Evolutionary conservation across 208 protist genomes (phyloP).

Genomic region (Phytomonas francai): DNA sequence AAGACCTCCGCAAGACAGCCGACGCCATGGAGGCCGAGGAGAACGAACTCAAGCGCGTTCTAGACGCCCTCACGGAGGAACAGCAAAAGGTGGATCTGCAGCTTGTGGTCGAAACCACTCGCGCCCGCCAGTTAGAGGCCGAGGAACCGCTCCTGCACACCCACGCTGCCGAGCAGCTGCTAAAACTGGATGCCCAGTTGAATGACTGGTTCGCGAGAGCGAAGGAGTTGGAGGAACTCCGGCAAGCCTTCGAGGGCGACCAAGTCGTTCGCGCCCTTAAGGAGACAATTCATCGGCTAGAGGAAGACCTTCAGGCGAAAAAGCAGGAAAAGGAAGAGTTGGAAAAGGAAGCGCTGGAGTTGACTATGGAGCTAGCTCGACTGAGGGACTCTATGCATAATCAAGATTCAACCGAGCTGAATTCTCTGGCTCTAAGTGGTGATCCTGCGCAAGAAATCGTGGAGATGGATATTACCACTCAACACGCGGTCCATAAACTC

Average conservation of each 20-base stretch:
- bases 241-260: conserved; percentile 22
- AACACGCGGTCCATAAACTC: conserved; percentile 7
- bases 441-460: neutral
- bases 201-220: conserved; percentile 22
- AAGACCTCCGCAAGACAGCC: conserved; percentile 27
- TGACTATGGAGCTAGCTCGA: conserved; percentile 10
- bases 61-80: conserved; percentile 45
- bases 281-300: conserved; percentile 17
- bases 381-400: neutral
- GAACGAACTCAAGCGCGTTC: conserved; percentile 29
- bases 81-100: conserved; percentile 66
- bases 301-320: conserved; percentile 13
- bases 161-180: conserved; percentile 19
- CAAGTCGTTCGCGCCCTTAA: conserved; percentile 19
- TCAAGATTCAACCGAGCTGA: neutral
- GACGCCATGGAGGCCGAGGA: conserved; percentile 31
- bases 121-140: conserved; percentile 48
- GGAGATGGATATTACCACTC: neutral
- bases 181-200: conserved; percentile 20
- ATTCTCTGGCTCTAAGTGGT: neutral
- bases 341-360: conserved; percentile 10
- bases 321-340: conserved; percentile 16
- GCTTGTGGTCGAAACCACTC: conserved; percentile 31
- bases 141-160: conserved; percentile 56
- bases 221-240: conserved; percentile 30